Evolutionary conservation across 768 basidiomycete genomes (phyloP).

Genomic region (Polyporus arcularius): DNA sequence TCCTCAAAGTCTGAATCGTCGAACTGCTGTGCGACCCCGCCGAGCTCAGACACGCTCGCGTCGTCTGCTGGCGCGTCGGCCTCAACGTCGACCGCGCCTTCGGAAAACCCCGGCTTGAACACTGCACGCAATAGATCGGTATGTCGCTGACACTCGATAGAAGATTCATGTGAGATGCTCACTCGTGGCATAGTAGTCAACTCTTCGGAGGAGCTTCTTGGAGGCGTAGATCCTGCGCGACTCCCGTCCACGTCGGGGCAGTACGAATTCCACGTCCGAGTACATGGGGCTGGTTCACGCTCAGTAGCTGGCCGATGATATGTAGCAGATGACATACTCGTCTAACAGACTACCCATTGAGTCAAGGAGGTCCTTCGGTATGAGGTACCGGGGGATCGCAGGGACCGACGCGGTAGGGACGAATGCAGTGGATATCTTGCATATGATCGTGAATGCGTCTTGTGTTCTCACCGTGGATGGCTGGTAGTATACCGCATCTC

Average conservation of each 20-base stretch:
- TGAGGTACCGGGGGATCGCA: constrained; percentile 46
- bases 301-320: not conserved
- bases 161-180: constrained; percentile 13
- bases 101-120: constrained; percentile 73
- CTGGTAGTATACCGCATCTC: constrained; percentile 70
- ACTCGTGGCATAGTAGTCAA: constrained; percentile 83
- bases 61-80: constrained; percentile 22
- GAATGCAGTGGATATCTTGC: constrained; percentile 74
- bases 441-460: constrained; percentile 76
- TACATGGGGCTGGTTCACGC: constrained; percentile 51
- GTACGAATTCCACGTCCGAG: constrained; percentile 81
- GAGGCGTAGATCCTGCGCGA: constrained; percentile 64
- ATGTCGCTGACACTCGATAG: too few relatives aligned
- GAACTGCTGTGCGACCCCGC: constrained; percentile 34
- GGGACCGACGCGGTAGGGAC: constrained; percentile 49
- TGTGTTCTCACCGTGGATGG: constrained; percentile 50
- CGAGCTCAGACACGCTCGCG: constrained; percentile 52
- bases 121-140: constrained; percentile 40
- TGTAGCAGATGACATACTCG: constrained; percentile 37
- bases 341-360: constrained; percentile 76
- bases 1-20: constrained; percentile 59
- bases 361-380: constrained; percentile 68
- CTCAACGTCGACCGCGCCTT: constrained; percentile 42
- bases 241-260: constrained; percentile 50
- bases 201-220: constrained; percentile 63